These are phyloP conservation scores for Eruca vesicaria DNA, from an alignment of 441 rosid genomes.

Conservation along the genomic window DNA sequence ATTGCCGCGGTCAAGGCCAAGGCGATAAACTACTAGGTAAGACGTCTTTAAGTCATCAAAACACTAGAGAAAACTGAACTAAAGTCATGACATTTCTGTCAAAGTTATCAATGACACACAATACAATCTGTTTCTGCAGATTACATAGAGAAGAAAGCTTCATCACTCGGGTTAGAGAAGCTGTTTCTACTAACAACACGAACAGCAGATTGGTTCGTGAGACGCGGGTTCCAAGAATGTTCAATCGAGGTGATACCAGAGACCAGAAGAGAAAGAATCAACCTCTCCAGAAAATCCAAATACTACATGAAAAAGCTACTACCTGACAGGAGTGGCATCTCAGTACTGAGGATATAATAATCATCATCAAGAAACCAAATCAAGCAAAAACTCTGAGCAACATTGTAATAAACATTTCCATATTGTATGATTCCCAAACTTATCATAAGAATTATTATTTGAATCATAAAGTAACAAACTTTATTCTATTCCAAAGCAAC, in stretches of 20 bases:
- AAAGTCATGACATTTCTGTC: neutral
- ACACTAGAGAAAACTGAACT: constrained; percentile 9
- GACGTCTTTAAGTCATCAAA: no score
- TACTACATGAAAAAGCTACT: constrained; percentile 70
- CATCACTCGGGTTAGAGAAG: constrained; percentile 64
- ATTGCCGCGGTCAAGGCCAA: constrained; percentile 93
- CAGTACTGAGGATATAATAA: constrained; percentile 19
- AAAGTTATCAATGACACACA: neutral
- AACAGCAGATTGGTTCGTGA: constrained; percentile 49
- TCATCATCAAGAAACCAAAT: neutral
- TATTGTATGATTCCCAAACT: neutral
- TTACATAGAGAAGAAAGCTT: constrained; percentile 82
- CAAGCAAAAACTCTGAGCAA: neutral
- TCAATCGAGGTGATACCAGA: constrained; percentile 44
- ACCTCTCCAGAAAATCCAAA: constrained; percentile 72
- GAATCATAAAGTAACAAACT: neutral
- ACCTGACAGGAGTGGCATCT: constrained; percentile 66
- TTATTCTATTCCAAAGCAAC: constrained; percentile 45
- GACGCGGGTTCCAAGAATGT: neutral
- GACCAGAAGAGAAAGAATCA: constrained; percentile 62
- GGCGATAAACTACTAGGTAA: constrained; percentile 94
- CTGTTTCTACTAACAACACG: constrained; percentile 87
- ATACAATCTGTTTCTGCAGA: constrained; percentile 41
- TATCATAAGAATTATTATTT: no score
- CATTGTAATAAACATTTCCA: neutral